Evolutionary conservation across 441 rosid genomes (phyloP), one percentile per base, ranked within the genome.

Genomic region (Erysimum pusillum): DNA sequence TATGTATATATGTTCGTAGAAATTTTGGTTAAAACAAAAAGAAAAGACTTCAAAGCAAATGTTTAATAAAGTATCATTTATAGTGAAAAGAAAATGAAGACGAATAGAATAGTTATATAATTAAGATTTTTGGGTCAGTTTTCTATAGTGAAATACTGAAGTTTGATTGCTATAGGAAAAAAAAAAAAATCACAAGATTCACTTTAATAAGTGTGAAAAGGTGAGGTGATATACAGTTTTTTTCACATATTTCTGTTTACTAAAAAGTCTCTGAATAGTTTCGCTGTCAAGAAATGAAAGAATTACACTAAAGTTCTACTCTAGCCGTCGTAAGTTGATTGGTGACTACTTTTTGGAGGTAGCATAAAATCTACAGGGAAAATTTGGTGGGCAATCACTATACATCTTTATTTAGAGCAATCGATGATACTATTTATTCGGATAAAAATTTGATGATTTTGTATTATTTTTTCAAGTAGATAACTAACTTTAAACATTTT

Each of bases 351-450:
- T 71, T 45, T 46, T 69, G 39, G 6, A 25, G 51, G 0, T 71
- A 44, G 20, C 65, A 71, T 61, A 49, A 59, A 71, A 59, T 71
- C 59, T 52, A 36, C 52, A 60, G 10, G 20, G 14, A 7, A 35
- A 59, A 44, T 15, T 6, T 34, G 49, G 68, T 71, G 60, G 39
- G 39, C 34, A 48, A 71, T 8, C 48, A 58, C 6, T 35, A 49
- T 22, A 45, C 2, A 48, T 65, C 34, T 69, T 56, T 57, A 18
- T 51, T 51, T 46, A 17, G 44, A n/a, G n/a, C 45, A 44, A 57
- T 53, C 22, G 13, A 3, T 53, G 14, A 25, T 38, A 28, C 35
- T 25, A 25, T 54, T 53, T 38, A 28, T 18, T 20, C 6, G 1
- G 13, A 15, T 32, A 10, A 14, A 28, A 31, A 45, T 48, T 64